Evolutionary conservation across 257 asterid species (phyloP), one percentile per base, ranked within the genome.

Genomic region (Echium plantagineum): DNA sequence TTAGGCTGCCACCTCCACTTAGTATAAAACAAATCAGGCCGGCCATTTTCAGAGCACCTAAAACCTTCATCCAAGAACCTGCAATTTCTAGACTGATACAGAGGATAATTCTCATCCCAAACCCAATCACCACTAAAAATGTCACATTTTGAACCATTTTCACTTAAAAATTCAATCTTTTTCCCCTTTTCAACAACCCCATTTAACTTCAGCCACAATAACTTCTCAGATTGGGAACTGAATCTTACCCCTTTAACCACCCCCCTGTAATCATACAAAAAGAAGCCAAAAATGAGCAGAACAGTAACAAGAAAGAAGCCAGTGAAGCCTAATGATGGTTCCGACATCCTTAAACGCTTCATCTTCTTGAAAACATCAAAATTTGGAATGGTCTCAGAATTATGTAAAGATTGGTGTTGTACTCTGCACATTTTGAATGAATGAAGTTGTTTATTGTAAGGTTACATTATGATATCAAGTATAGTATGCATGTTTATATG

Each of bases 1-100:
- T 74, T 85, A 49, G 98, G 98, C 74, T 88, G 96, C 98, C 98
- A 88, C 67, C 96, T 81, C 98, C 98, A 91, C 64, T 91, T 88
- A 7, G 96, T 88, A 61, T 88, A 91, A 80, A 88, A 88, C 58
- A 66, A 63, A 88, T 91, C 98, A 26, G 94, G 98, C 84, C 96
- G 63, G 1, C 98, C 96, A 85, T 90, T 87, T 52, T 90, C 98
- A 15, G 81, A 66, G 30, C 98, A 90, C 71, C 94, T 83, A 63
- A 87, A 90, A 4, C 96, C 98, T 53, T 75, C 85, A 72, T 91
- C 98, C 80, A 91, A 70, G 55, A 88, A 82, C 66, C 80, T 78
- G 77, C 98, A 91, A 71, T 78, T 85, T 64, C 52, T 79, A 13
- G 96, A 85, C 31, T 85, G 72, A 72, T 91, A 91, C 70, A 88